Percentiles rank a stretch among this genome's conserved stretches.
Conservation (phyloP, 768 basidiomycete genomes). For the Russula earlei region DNA sequence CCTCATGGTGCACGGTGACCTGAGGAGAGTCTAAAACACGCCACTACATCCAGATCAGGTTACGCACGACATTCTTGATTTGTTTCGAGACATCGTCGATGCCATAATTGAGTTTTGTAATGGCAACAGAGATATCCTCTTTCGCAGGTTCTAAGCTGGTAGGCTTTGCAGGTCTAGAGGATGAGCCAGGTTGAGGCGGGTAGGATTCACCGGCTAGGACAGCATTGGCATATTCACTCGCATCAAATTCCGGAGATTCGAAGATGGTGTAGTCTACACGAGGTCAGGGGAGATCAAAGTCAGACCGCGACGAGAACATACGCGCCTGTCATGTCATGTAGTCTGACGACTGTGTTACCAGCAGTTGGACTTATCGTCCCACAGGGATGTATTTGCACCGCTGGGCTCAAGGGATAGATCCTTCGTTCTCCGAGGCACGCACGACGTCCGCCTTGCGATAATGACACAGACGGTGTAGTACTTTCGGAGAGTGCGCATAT, state of each 20-base stretch:
- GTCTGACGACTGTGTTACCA: not conserved
- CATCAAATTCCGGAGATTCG: constrained; percentile 64
- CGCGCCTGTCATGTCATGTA: constrained; percentile 16
- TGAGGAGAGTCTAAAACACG: constrained; percentile 25
- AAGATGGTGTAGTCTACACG: constrained; percentile 66
- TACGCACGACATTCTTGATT: constrained; percentile 69
- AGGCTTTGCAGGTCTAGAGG: constrained; percentile 27
- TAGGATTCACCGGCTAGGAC: constrained; percentile 79
- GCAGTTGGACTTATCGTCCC: too few relatives aligned
- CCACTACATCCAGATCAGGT: not conserved
- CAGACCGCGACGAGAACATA: constrained; percentile 5
- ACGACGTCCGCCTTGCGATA: too few relatives aligned
- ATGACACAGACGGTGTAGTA: too few relatives aligned
- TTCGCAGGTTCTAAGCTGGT: constrained; percentile 48
- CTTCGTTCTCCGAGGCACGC: too few relatives aligned
- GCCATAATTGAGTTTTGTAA: constrained; percentile 77
- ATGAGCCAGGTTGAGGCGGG: constrained; percentile 33
- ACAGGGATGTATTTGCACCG: too few relatives aligned
- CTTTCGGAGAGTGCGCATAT: too few relatives aligned
- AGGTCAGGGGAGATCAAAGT: constrained; percentile 4
- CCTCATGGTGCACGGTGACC: constrained; percentile 79
- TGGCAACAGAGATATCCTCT: constrained; percentile 84
- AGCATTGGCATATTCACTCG: constrained; percentile 86
- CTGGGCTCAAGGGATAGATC: too few relatives aligned
- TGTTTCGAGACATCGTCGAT: constrained; percentile 91